A percentile compares a stretch with the other conserved stretches of the same genome.
These are phyloP conservation scores for Nemophila menziesii DNA, from an alignment of 257 asterid genomes.

Conservation along the genomic window DNA sequence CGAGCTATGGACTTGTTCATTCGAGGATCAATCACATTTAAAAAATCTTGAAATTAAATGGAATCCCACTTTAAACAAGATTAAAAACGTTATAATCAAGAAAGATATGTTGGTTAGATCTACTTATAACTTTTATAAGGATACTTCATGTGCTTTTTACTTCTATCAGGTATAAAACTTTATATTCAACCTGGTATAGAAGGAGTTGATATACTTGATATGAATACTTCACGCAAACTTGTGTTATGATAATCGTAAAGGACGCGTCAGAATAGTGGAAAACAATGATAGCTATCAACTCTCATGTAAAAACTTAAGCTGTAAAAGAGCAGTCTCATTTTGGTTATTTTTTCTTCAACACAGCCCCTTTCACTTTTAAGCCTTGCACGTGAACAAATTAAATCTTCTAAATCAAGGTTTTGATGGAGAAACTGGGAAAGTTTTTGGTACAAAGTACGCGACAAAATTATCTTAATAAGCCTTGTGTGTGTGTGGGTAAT, in stretches of 20 bases:
- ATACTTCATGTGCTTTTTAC: conserved; percentile 86
- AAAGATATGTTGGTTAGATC: conserved; percentile 65
- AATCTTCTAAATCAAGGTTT: too few relatives aligned
- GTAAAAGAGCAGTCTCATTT: too few relatives aligned
- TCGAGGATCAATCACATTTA: conserved; percentile 68
- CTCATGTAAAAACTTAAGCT: too few relatives aligned
- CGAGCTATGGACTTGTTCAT: conserved; percentile 77
- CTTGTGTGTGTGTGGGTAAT: not conserved
- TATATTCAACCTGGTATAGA: conserved; percentile 90
- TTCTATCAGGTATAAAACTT: conserved; percentile 90
- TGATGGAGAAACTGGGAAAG: too few relatives aligned
- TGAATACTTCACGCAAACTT: conserved; percentile 91
- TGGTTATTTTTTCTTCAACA: too few relatives aligned
- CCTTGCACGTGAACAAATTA: not conserved
- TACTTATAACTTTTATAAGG: conserved; percentile 83
- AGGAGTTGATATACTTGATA: conserved; percentile 79
- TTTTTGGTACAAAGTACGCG: not conserved
- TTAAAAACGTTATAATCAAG: conserved; percentile 78
- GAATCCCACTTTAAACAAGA: conserved; percentile 64
- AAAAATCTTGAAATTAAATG: conserved; percentile 69
- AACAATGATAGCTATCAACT: too few relatives aligned
- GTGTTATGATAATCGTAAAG: conserved; percentile 85
- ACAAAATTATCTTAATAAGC: not conserved
- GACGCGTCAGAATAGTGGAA: conserved; percentile 72
- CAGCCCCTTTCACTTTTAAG: conserved; percentile 1